Percentiles rank a stretch among this genome's conserved stretches.
Evolutionary conservation across 23 red algal species (phyloP).

Genomic region (Pyropia yezoensis): DNA sequence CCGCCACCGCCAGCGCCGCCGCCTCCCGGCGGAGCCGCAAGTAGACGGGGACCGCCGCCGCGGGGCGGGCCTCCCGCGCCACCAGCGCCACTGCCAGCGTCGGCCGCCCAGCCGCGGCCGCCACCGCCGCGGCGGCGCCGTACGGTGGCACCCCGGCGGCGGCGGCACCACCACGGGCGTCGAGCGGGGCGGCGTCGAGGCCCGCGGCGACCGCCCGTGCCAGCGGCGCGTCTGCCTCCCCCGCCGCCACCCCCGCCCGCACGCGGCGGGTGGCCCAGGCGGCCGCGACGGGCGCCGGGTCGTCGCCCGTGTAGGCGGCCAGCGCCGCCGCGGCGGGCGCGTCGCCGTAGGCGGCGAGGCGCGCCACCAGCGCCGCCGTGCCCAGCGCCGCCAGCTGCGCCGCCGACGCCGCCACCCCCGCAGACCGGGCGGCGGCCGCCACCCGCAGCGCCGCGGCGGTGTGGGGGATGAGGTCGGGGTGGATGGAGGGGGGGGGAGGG

Average conservation of each 20-base stretch:
- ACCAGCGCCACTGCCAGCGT: conserved; percentile 35
- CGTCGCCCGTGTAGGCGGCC: conserved; percentile 36
- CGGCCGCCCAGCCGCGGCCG: conserved; percentile 8
- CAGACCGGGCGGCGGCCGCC: conserved; percentile 8
- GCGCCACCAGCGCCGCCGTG: conserved; percentile 19
- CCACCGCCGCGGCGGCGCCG: conserved; percentile 29
- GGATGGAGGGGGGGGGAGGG: too few species aligned
- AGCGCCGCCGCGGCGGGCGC: conserved; percentile 35
- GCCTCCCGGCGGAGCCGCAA: conserved; percentile 38
- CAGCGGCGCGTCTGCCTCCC: conserved; percentile 33
- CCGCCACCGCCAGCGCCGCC: conserved; percentile 19
- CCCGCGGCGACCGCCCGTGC: conserved; percentile 12
- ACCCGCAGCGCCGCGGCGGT: conserved; percentile 44
- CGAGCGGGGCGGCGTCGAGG: conserved; percentile 13
- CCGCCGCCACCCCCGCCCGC: not conserved
- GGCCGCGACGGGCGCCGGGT: conserved; percentile 13
- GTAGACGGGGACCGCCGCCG: conserved; percentile 39
- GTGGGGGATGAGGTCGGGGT: conserved; percentile 12
- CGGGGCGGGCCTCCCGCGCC: conserved; percentile 23
- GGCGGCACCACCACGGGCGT: too few species aligned
- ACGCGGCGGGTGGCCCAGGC: conserved; percentile 21
- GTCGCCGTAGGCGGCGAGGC: conserved; percentile 35
- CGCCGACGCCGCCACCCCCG: conserved; percentile 25
- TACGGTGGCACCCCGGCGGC: conserved; percentile 13
- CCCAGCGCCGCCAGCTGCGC: conserved; percentile 30